Conservation (phyloP, 176 grass and related monocot genomes). For the Musa beccarii region DNA sequence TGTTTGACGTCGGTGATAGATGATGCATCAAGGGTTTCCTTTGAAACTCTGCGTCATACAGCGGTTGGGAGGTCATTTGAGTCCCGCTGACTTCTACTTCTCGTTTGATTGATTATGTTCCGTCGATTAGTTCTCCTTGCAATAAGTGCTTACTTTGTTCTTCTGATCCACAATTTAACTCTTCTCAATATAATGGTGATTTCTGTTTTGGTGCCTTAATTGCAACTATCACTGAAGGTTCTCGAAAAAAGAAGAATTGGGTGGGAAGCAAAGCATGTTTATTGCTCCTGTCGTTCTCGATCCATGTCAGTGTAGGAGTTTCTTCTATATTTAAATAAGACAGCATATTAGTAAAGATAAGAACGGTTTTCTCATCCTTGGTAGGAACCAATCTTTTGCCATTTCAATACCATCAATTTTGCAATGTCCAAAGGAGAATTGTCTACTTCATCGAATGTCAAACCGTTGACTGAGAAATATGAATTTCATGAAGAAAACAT, state of each 20-base stretch:
- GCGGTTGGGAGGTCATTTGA: too few relatives aligned
- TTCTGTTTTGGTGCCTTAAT: not conserved
- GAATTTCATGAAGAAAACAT: too few relatives aligned
- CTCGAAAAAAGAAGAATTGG: not conserved
- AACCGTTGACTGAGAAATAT: too few relatives aligned
- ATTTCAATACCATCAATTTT: too few relatives aligned
- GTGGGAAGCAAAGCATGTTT: not conserved
- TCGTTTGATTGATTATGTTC: not conserved
- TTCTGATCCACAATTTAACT: not conserved
- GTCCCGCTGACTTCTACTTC: too few relatives aligned
- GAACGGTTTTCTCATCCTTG: too few relatives aligned
- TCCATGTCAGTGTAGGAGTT: not conserved
- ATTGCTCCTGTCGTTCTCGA: not conserved
- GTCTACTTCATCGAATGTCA: too few relatives aligned
- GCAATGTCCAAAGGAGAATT: too few relatives aligned
- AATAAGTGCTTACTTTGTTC: not conserved
- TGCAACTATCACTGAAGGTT: not conserved
- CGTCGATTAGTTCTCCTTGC: not conserved
- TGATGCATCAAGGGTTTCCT: not conserved
- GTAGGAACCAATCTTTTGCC: too few relatives aligned
- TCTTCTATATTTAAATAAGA: not conserved
- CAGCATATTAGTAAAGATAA: too few relatives aligned
- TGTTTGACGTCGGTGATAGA: not conserved
- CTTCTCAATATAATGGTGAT: not conserved
- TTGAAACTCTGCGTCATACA: not conserved